Base-by-base conservation (phyloP, 768 basidiomycete genomes). In the Russula earlei region DNA sequence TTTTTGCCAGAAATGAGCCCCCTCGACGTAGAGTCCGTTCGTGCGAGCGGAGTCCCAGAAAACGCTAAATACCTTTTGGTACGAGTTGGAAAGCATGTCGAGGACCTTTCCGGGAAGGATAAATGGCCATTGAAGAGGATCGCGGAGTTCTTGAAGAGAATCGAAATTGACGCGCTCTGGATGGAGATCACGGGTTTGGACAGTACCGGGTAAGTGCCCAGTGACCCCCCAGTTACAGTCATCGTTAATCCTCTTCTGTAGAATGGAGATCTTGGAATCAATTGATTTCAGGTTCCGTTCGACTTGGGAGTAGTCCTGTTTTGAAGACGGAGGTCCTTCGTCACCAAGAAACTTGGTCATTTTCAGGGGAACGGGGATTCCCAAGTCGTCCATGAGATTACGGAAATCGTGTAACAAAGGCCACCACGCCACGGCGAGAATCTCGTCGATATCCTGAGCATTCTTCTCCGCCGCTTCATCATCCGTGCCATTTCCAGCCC, bases 111-210 rank as follows among this genome's bases (percentile, higher is more conserved):
- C 12, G 10, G 22, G 25, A 10, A 31, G 22, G 9, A 41, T 10
- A 5, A 20, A 41, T 10, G 11, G 38, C 22, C 7, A 14, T 22
- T 29, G 19, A 5, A 15, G 3, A 19, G 20, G 49, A 9, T 27
- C 3, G 19, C 2, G 4, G 40, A 41, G 12, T 9, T 17, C 34
- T 1, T 51, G 20, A 2, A 40, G 1, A 12, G 10, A 11, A 12
- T 36, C 14, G 2, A 3, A 8, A 0, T 33, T 15, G 20, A 6
- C 1, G 1, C 5, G 8, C 1, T 29, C 3, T 2, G 1, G 6
- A 22, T 43, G n/a, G n/a, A n/a, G n/a, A n/a, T n/a, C n/a, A n/a
- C 29, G 29, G 37, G 41, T 2, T 34, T 4, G n/a, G n/a, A n/a
- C 5, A 51, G 22, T n/a, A 22, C 49, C n/a, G 8, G 49, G 27